Conservation (phyloP, 805 yeast genomes). For the Diddensiella caesifluorescens region DNA sequence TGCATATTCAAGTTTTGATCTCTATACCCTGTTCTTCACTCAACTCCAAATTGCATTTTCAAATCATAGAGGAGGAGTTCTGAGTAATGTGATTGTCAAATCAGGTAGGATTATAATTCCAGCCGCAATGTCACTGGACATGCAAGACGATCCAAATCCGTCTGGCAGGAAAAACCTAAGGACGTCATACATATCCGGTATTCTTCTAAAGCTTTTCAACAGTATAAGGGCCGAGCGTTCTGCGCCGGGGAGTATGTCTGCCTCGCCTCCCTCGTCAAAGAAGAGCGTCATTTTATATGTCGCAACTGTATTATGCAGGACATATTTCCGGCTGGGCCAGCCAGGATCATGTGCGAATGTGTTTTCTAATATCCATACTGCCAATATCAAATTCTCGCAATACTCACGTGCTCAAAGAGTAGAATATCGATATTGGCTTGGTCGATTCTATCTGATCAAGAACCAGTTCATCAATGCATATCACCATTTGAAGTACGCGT, state of each 20-base stretch:
- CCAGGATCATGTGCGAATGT: constrained; percentile 39
- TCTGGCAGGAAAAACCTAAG: constrained; percentile 34
- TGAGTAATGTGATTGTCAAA: constrained; percentile 13
- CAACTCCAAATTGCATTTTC: constrained; percentile 37
- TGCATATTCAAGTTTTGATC: constrained; percentile 44
- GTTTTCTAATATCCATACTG: constrained; percentile 53
- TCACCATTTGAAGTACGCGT: constrained; percentile 53
- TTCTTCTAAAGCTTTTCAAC: constrained; percentile 55
- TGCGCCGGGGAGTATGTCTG: constrained; percentile 12
- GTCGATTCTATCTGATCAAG: constrained; percentile 51
- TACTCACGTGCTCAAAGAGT: constrained; percentile 47
- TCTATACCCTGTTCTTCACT: constrained; percentile 43
- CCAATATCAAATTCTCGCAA: constrained; percentile 37
- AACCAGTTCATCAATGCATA: constrained; percentile 48
- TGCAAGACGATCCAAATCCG: constrained; percentile 19
- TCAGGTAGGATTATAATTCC: constrained; percentile 16
- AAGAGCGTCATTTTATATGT: constrained; percentile 48
- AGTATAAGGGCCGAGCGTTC: constrained; percentile 46
- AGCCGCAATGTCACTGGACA: constrained; percentile 16
- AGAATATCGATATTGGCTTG: constrained; percentile 51
- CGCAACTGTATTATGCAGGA: constrained; percentile 49
- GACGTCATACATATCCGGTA: constrained; percentile 45
- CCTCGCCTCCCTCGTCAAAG: constrained; percentile 29
- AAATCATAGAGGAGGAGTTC: constrained; percentile 29
- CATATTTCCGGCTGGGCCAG: constrained; percentile 42